Base-by-base conservation (phyloP, 306 rosid species). In the Arachis hypogaea region DNA sequence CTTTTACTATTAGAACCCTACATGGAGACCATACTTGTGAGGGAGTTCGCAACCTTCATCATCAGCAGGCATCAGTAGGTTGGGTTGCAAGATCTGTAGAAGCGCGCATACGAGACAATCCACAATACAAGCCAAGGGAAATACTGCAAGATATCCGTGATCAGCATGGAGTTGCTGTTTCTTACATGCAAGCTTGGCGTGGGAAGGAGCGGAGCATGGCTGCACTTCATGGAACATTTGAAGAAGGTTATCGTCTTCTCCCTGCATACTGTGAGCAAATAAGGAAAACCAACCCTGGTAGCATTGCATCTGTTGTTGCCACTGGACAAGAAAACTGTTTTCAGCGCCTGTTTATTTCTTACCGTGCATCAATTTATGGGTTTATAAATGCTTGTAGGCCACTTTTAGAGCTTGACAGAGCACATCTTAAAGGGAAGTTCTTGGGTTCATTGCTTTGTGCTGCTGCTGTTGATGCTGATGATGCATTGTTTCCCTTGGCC, bases 171-270 rank as follows among this genome's bases (percentile, higher is more conserved):
- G 98, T 94, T 72, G 96, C 97, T 74, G 98, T 94, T 75, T 91
- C 98, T 65, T 94, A 94, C 84, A 94, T 94, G 98, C 98, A 94
- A 91, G 98, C 98, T 72, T 94, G 98, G 98, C 96, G 98, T 50
- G 98, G 98, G 71, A 94, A 94, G 88, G 98, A 94, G 67, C 90
- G 98, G 18, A 91, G 98, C 86, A 94, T 94, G 98, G 97, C 98
- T 64, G 94, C 98, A 5, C 98, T 94, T 81, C 98, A 94, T 84
- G 98, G 98, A 82, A 94, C 98, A 76, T 92, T 81, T 83, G 98
- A 94, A 85, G 98, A 94, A 80, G 98, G 98, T 16, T 94, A 85
- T 79, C 89, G 86, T 44, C 81, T 94, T 85, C 97, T 94, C 86
- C 97, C 98, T 64, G 88, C 88, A 52, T 94, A 89, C 61, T 94